Percentiles rank a stretch among this genome's conserved stretches.
These are phyloP conservation scores for Neofusicoccum cordaticola DNA, from an alignment of 2,329 filamentous ascomycete genomes.

Conservation along the genomic window DNA sequence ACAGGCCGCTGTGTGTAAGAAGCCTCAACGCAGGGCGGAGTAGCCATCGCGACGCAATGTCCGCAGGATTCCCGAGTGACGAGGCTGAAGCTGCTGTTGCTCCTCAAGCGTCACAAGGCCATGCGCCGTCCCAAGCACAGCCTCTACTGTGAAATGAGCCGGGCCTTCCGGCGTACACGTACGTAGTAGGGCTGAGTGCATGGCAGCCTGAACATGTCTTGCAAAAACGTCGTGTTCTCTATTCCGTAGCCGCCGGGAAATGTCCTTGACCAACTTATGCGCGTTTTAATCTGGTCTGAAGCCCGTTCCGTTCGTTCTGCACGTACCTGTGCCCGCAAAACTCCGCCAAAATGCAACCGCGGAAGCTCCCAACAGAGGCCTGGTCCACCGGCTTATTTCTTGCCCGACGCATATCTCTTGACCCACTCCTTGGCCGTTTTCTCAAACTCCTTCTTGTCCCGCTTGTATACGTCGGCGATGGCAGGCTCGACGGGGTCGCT, in stretches of 20 bases:
- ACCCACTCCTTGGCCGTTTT: conserved; percentile 74
- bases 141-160: conserved; percentile 12
- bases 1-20: neutral
- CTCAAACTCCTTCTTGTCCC: conserved; percentile 66
- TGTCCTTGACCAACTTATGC: neutral
- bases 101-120: neutral
- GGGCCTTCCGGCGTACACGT: conserved; percentile 9
- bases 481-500: conserved; percentile 85
- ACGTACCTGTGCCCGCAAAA: conserved; percentile 2
- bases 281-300: neutral
- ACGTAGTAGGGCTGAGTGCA: neutral
- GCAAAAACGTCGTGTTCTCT: neutral
- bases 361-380: neutral
- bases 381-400: conserved; percentile 18
- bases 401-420: conserved; percentile 63
- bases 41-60: conserved; percentile 1
- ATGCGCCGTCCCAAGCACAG: conserved; percentile 6
- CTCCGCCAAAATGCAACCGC: conserved; percentile 11
- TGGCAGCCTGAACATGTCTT: conserved; percentile 1
- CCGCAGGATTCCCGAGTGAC: conserved; percentile 5
- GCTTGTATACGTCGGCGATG: conserved; percentile 81
- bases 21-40: neutral
- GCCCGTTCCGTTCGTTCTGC: neutral
- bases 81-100: neutral
- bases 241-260: neutral